These are phyloP conservation scores for Lasiodiplodia gonubiensis DNA, from an alignment of 2,329 filamentous ascomycete genomes.

Conservation along the genomic window DNA sequence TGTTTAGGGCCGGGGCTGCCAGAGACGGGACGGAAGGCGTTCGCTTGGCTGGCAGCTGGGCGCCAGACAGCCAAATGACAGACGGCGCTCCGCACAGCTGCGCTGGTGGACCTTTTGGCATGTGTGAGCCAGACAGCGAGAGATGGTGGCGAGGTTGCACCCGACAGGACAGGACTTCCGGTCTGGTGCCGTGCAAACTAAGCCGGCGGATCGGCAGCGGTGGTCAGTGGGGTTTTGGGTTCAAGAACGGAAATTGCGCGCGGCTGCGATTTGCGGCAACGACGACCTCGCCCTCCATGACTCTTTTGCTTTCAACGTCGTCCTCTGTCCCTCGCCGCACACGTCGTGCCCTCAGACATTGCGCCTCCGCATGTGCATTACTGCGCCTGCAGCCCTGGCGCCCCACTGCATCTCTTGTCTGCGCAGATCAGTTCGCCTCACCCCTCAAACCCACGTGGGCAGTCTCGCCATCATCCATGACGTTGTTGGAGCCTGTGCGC, in stretches of 20 bases:
- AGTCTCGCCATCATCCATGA: neutral
- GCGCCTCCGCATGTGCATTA: neutral
- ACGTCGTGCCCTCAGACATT: neutral
- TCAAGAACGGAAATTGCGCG: no score
- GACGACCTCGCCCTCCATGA: neutral
- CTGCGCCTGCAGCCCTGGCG: neutral
- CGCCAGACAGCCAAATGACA: neutral
- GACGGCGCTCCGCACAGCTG: neutral
- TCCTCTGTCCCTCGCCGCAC: neutral
- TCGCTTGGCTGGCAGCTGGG: neutral
- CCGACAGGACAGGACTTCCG: neutral
- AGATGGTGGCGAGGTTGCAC: neutral
- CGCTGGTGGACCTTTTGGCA: no score
- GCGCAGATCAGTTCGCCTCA: neutral
- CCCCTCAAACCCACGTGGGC: neutral
- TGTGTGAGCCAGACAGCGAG: neutral
- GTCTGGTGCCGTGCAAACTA: neutral
- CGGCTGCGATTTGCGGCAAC: conserved; percentile 8
- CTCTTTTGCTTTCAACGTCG: neutral
- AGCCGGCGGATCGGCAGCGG: neutral
- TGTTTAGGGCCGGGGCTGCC: neutral
- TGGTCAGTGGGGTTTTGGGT: neutral
- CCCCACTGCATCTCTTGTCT: neutral
- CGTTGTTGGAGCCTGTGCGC: neutral
- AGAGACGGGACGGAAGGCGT: conserved; percentile 4